A percentile compares a stretch with the other conserved stretches of the same genome.
These are phyloP conservation scores for Neurospora tetrasperma DNA, from an alignment of 495 filamentous ascomycete genomes.

Conservation along the genomic window DNA sequence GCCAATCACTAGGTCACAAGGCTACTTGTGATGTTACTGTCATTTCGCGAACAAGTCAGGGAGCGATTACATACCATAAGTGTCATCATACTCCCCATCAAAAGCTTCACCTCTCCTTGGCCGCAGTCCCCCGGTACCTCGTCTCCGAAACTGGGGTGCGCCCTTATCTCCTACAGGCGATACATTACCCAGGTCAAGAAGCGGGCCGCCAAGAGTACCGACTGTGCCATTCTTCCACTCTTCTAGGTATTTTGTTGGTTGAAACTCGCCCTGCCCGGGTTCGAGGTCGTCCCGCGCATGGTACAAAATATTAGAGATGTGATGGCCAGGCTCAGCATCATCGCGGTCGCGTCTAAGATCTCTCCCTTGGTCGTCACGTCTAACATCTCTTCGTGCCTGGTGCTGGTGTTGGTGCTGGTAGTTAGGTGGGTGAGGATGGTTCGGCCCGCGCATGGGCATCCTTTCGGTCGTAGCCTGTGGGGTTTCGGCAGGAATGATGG, in stretches of 20 bases:
- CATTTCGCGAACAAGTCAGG: neutral
- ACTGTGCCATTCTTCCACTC: slow-evolving; percentile 50
- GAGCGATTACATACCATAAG: slow-evolving; percentile 30
- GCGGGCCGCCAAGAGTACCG: slow-evolving; percentile 37
- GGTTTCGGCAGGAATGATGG: neutral
- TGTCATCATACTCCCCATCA: slow-evolving; percentile 42
- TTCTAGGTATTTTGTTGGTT: slow-evolving; percentile 37
- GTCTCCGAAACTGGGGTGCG: slow-evolving; percentile 28
- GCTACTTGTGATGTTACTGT: neutral
- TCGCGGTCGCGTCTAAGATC: slow-evolving; percentile 10
- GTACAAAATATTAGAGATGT: slow-evolving; percentile 35
- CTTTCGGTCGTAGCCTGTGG: neutral
- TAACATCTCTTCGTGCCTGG: slow-evolving; percentile 9
- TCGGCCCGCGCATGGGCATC: neutral
- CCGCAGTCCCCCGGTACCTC: slow-evolving; percentile 27
- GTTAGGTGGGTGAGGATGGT: neutral
- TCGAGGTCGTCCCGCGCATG: slow-evolving; percentile 30
- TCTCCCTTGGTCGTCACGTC: neutral
- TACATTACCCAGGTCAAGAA: slow-evolving; percentile 38
- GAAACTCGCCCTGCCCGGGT: slow-evolving; percentile 34
- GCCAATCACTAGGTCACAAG: neutral
- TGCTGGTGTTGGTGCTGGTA: neutral
- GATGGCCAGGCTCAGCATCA: slow-evolving; percentile 19
- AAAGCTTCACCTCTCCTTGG: slow-evolving; percentile 34
- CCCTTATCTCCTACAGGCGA: slow-evolving; percentile 27